These are phyloP conservation scores for Acacia crassicarpa DNA, from an alignment of 306 rosid species.

Conservation along the genomic window DNA sequence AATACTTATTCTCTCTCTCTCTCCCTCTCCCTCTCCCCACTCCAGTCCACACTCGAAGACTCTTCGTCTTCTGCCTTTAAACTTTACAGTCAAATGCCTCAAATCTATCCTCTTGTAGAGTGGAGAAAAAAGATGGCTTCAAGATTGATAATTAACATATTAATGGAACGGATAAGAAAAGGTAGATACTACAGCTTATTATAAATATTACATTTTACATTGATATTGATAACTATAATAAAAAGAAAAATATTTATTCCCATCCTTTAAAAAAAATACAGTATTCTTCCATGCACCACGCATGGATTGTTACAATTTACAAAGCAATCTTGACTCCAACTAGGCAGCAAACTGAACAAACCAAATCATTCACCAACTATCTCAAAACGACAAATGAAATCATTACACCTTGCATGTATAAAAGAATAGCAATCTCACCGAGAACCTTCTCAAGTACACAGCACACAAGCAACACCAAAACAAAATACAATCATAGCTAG, in stretches of 20 bases:
- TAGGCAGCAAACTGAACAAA: conserved; percentile 2
- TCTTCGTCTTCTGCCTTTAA: too few relatives aligned
- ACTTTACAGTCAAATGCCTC: too few relatives aligned
- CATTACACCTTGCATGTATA: conserved; percentile 12
- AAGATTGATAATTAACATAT: too few relatives aligned
- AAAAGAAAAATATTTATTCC: not conserved
- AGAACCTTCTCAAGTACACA: not conserved
- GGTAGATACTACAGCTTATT: not conserved
- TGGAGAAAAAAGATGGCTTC: too few relatives aligned
- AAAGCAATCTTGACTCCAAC: conserved; percentile 18
- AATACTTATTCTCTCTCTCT: too few relatives aligned
- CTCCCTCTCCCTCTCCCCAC: too few relatives aligned
- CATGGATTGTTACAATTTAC: not conserved
- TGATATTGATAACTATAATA: too few relatives aligned
- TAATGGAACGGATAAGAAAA: not conserved
- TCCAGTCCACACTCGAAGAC: too few relatives aligned
- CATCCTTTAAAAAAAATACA: not conserved
- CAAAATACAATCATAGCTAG: conserved; percentile 1
- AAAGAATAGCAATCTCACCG: conserved; percentile 14
- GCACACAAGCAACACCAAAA: not conserved
- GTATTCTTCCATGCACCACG: not conserved
- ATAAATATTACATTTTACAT: not conserved
- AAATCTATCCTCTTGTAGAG: too few relatives aligned
- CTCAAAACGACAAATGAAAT: conserved; percentile 18
- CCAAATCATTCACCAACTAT: not conserved